These are phyloP conservation scores for Dactylellina cionopaga DNA, from an alignment of 2,329 filamentous ascomycete genomes.

Conservation along the genomic window DNA sequence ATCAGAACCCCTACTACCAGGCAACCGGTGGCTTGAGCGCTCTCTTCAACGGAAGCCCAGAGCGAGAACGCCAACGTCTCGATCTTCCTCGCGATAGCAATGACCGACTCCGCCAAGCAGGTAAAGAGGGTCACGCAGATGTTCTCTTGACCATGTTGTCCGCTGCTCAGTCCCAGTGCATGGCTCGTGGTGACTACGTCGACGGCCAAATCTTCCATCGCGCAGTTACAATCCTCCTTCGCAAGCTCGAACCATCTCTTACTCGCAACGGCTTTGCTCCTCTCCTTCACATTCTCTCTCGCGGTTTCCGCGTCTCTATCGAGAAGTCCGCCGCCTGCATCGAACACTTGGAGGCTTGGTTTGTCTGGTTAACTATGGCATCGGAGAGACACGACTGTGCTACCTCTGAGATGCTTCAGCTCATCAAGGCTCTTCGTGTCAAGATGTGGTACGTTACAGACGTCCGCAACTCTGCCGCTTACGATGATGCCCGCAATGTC, in stretches of 20 bases:
- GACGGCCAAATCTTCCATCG: slow-evolving; percentile 86
- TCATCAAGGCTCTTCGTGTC: slow-evolving; percentile 79
- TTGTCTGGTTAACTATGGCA: slow-evolving; percentile 83
- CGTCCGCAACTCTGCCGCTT: slow-evolving; percentile 86
- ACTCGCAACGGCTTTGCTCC: slow-evolving; percentile 76
- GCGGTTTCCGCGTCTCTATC: slow-evolving; percentile 75
- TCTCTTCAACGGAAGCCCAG: slow-evolving; percentile 47
- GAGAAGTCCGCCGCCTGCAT: slow-evolving; percentile 76
- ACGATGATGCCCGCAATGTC: slow-evolving; percentile 86
- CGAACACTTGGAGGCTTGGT: slow-evolving; percentile 81
- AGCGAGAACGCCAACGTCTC: slow-evolving; percentile 50
- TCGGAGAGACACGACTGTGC: slow-evolving; percentile 79
- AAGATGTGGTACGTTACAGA: slow-evolving; percentile 99
- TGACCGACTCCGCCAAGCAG: slow-evolving; percentile 33
- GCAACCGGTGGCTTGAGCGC: slow-evolving; percentile 39
- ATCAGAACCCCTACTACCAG: slow-evolving; percentile 49
- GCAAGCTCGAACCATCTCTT: slow-evolving; percentile 71
- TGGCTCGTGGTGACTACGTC: slow-evolving; percentile 82
- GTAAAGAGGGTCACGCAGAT: slow-evolving; percentile 56
- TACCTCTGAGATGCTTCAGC: slow-evolving; percentile 78
- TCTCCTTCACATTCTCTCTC: slow-evolving; percentile 77
- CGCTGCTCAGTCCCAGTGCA: slow-evolving; percentile 78
- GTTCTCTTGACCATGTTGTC: slow-evolving; percentile 78
- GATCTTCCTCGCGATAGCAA: slow-evolving; percentile 42
- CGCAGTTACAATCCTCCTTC: slow-evolving; percentile 75